phyloP scores from a whole-genome alignment of 2,329 filamentous ascomycete genomes.

The Colletotrichum paranaense region DNA sequence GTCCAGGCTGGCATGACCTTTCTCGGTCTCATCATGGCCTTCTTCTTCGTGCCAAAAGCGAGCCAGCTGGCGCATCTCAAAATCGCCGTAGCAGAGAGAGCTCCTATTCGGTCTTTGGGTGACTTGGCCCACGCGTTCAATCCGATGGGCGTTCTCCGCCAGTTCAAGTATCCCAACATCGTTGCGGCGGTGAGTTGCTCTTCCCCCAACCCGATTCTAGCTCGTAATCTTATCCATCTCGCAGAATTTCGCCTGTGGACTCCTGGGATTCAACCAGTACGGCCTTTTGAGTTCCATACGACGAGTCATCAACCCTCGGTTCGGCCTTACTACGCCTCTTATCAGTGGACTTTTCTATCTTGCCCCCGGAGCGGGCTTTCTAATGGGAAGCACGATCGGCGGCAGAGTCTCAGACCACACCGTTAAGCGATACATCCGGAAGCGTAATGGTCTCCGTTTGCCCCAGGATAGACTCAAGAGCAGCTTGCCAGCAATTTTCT shows the following conservation, averaged over 20 bases:
- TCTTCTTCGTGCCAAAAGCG: slow-evolving; percentile 75
- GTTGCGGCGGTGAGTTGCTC: slow-evolving; percentile 61
- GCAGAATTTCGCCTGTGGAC: slow-evolving; percentile 31
- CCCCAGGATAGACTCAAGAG: slow-evolving; percentile 77
- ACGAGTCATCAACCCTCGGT: slow-evolving; percentile 78
- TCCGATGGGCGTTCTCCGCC: slow-evolving; percentile 71
- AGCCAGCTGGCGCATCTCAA: slow-evolving; percentile 66
- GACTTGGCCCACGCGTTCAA: slow-evolving; percentile 63
- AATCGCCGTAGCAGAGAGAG: slow-evolving; percentile 56
- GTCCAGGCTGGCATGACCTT: slow-evolving; percentile 73
- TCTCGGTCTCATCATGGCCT: slow-evolving; percentile 62
- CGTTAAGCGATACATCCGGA: slow-evolving; percentile 69
- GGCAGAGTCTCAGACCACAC: slow-evolving; percentile 75
- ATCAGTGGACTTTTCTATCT: slow-evolving; percentile 77
- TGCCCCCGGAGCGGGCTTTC: slow-evolving; percentile 74
- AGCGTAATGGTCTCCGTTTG: slow-evolving; percentile 65
- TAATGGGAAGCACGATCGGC: slow-evolving; percentile 74
- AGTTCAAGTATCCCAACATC: slow-evolving; percentile 75
- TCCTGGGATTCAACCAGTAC: slow-evolving; percentile 79
- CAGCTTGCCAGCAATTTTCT: slow-evolving; percentile 68
- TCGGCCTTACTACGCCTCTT: slow-evolving; percentile 71
- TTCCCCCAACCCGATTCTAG: background rate
- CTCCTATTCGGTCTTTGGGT: slow-evolving; percentile 33
- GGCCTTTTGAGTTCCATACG: slow-evolving; percentile 75
- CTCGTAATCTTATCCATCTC: background rate